Conservation (phyloP, 164 flowering plant genomes). For the Vitis labrusca region DNA sequence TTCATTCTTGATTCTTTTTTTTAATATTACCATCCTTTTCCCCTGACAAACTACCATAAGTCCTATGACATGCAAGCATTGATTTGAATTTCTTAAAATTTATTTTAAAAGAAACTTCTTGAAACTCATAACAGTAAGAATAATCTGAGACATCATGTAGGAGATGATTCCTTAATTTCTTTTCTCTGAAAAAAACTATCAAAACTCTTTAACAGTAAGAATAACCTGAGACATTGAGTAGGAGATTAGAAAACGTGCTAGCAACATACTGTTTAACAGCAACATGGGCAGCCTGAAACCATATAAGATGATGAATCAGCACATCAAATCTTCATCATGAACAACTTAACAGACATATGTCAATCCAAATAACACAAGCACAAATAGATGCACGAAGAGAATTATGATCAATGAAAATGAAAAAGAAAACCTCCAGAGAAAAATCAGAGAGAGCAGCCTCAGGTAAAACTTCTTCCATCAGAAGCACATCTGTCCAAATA, state of each 20-base stretch:
- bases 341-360: neutral
- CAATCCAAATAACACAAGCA: neutral
- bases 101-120: too few relatives aligned
- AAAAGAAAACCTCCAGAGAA: constrained; percentile 60
- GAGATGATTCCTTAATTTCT: too few relatives aligned
- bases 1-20: too few relatives aligned
- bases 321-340: constrained; percentile 1
- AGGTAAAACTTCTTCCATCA: constrained; percentile 82
- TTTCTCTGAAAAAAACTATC: too few relatives aligned
- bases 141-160: neutral
- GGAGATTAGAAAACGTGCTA: constrained; percentile 59
- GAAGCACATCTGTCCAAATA: constrained; percentile 75
- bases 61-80: neutral
- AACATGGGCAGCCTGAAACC: constrained; percentile 67
- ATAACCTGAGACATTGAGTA: constrained; percentile 74
- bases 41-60: neutral
- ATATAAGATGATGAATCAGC: constrained; percentile 7
- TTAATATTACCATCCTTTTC: neutral
- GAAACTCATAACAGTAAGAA: neutral
- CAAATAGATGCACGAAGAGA: neutral
- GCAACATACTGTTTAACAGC: constrained; percentile 60
- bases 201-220: neutral
- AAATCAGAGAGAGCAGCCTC: constrained; percentile 70
- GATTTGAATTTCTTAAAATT: neutral
- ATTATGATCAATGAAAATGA: neutral